Percentiles rank a stretch among this genome's conserved stretches.
Conservation (phyloP, 1,139 yeast genomes). For the Suzukiozyma palmioleophila region DNA sequence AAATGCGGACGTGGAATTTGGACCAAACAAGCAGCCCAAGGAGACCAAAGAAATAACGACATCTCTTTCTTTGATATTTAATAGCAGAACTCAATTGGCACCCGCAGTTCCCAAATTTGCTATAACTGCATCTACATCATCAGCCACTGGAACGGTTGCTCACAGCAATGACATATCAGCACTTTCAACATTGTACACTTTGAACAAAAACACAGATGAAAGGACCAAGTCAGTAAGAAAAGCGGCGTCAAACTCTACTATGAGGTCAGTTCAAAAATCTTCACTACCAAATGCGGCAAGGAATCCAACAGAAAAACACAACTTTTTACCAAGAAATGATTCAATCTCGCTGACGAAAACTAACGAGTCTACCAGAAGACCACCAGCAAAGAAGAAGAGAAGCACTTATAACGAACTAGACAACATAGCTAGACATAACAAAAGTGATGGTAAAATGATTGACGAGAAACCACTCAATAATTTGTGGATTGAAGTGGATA, state of each 20-base stretch:
- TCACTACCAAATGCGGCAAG: neutral
- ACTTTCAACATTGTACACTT: conserved; percentile 35
- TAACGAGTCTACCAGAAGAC: neutral
- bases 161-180: conserved; percentile 31
- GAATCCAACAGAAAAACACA: neutral
- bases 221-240: conserved; percentile 6
- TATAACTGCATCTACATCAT: conserved; percentile 27
- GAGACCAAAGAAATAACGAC: conserved; percentile 30
- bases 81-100: conserved; percentile 12
- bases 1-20: conserved; percentile 50
- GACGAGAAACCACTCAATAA: conserved; percentile 15
- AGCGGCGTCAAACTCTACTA: neutral
- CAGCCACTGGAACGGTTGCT: conserved; percentile 38
- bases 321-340: neutral
- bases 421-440: neutral
- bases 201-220: conserved; percentile 34
- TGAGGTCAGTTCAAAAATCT: neutral
- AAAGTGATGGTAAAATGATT: neutral
- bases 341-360: neutral
- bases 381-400: neutral
- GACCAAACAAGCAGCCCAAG: conserved; percentile 50
- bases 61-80: conserved; percentile 25
- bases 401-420: neutral
- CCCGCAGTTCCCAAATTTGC: conserved; percentile 18
- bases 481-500: conserved; percentile 64